phyloP scores from a whole-genome alignment of 23 red algal species.

The Pyropia yezoensis region DNA sequence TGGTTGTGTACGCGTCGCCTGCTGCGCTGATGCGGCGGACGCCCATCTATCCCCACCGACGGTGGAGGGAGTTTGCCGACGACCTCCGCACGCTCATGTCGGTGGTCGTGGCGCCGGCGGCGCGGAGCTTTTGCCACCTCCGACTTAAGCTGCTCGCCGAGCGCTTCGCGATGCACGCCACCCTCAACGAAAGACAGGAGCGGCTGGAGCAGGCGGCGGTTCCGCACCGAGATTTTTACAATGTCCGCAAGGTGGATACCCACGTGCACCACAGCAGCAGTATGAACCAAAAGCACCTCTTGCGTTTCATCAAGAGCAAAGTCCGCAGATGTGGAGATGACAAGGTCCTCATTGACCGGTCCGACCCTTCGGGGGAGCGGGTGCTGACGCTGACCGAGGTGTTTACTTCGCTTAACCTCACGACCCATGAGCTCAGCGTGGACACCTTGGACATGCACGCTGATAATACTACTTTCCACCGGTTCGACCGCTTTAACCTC shows the following conservation, averaged over 20 bases:
- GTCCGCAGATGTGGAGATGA: constrained; percentile 56
- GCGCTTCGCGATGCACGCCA: constrained; percentile 46
- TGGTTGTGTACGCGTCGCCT: constrained; percentile 22
- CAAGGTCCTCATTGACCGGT: constrained; percentile 36
- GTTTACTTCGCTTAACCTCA: constrained; percentile 75
- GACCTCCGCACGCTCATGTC: constrained; percentile 52
- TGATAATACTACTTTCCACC: constrained; percentile 69
- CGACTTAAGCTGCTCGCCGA: constrained; percentile 46
- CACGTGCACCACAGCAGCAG: constrained; percentile 75
- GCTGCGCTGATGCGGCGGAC: constrained; percentile 4
- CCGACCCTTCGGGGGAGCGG: constrained; percentile 19
- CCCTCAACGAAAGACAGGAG: constrained; percentile 47
- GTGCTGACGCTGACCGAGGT: constrained; percentile 69
- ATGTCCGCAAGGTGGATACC: constrained; percentile 88
- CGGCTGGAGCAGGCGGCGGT: constrained; percentile 60
- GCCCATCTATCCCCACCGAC: constrained; percentile 7
- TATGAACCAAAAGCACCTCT: constrained; percentile 94
- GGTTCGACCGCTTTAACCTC: constrained; percentile 97
- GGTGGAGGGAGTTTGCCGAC: constrained; percentile 34
- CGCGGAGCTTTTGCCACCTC: constrained; percentile 58
- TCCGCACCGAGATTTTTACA: constrained; percentile 97
- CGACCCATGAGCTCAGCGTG: constrained; percentile 68
- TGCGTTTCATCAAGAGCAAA: constrained; percentile 96
- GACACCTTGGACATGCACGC: constrained; percentile 97
- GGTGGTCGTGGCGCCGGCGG: constrained; percentile 70